Evolutionary conservation across 768 basidiomycete species (phyloP), one percentile per base, ranked within the genome.

Genomic region (Xerocomus potaroensis): DNA sequence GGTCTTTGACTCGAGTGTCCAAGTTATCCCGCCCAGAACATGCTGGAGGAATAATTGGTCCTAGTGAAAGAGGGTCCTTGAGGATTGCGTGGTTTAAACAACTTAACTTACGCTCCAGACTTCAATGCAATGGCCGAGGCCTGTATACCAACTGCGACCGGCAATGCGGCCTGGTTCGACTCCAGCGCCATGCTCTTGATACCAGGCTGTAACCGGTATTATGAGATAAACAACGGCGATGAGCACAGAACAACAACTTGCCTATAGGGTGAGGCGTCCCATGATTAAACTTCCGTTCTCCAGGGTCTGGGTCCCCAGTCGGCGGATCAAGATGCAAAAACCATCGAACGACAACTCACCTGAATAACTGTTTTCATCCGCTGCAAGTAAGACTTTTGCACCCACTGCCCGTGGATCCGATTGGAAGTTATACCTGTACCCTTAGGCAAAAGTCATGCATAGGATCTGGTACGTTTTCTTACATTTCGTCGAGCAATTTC

Each of bases 111-210:
- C 86, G 69, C 77, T 67, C 87, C 87, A 90, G 26, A 86, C 89
- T 57, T 85, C 81, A 56, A 81, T 83, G 43, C 81, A 66, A 61
- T 94, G 91, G 0, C 90, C 90, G 0, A 92, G 73, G 51, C 81
- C 75, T 1, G 91, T 92, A 62, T 89, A 92, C 69, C 87, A 92
- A 56, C 87, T 89, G 30, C 90, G 76, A 18, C 89, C 91, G 3
- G 81, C 75, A 32, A 60, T 57, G 21, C 73, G 62, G 16, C 72
- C 64, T 22, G 59, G 62, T 52, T 78, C 70, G 4, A 79, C 77
- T 0, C 87, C 87, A 23, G 83, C 80, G 15, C 86, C 86, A 3
- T 72, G 76, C 53, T 84, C 81, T 64, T 91, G 89, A 62, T 77
- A 91, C 90, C 89, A 93, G 18, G 91, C 89, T 89, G 51, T 14